Evolutionary conservation across 495 filamentous ascomycete species (phyloP).

Genomic region (Xylaria intraflava): DNA sequence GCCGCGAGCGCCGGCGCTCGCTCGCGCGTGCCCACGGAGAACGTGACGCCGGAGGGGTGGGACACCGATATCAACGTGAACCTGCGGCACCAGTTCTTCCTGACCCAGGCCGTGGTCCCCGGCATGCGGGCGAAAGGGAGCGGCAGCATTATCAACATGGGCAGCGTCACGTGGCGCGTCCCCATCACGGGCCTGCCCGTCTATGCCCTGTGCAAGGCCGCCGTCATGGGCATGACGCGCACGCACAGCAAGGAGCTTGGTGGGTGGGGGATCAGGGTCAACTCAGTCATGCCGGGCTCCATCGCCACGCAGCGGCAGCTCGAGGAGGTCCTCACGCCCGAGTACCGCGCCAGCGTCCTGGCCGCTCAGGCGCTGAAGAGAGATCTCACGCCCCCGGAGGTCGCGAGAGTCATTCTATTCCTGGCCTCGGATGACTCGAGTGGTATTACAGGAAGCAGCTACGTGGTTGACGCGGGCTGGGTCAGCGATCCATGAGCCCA

Average conservation of each 20-base stretch:
- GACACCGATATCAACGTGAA: slow-evolving; percentile 25
- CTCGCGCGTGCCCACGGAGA: slow-evolving; percentile 19
- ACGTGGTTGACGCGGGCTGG: slow-evolving; percentile 29
- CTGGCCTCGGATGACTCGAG: slow-evolving; percentile 27
- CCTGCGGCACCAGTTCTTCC: slow-evolving; percentile 35
- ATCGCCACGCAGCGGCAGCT: slow-evolving; percentile 37
- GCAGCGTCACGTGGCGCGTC: slow-evolving; percentile 45
- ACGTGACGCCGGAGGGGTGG: slow-evolving; percentile 25
- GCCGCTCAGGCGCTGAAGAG: slow-evolving; percentile 35
- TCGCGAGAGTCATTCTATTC: slow-evolving; percentile 28
- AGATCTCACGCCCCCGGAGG: slow-evolving; percentile 33
- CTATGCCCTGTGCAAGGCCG: slow-evolving; percentile 52
- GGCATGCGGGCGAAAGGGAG: slow-evolving; percentile 24
- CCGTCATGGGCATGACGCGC: slow-evolving; percentile 51
- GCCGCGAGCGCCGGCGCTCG: slow-evolving; percentile 23
- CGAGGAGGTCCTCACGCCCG: slow-evolving; percentile 35
- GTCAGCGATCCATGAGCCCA: slow-evolving; percentile 20
- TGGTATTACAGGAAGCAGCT: slow-evolving; percentile 28
- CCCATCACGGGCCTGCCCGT: slow-evolving; percentile 38
- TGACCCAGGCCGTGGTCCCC: slow-evolving; percentile 40
- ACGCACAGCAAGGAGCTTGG: slow-evolving; percentile 53
- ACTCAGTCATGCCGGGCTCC: slow-evolving; percentile 46
- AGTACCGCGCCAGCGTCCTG: slow-evolving; percentile 36
- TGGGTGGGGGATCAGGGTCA: slow-evolving; percentile 45
- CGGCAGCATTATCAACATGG: slow-evolving; percentile 50